Percentiles rank a stretch among this genome's conserved stretches.
These are phyloP conservation scores for Talinum fruticosum DNA, from an alignment of 148 eudicot species.

Conservation along the genomic window DNA sequence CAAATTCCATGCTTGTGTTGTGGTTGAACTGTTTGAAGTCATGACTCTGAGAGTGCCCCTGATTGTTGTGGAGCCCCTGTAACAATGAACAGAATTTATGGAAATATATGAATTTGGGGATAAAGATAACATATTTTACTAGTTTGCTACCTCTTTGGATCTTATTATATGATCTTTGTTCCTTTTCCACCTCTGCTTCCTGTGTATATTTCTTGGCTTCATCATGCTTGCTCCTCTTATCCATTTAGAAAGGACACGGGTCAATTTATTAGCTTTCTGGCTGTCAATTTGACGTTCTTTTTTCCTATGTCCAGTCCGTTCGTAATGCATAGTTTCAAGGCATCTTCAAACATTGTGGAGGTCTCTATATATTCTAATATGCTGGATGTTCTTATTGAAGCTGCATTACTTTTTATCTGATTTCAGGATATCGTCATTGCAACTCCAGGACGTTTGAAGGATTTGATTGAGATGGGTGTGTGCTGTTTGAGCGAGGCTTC, in stretches of 20 bases:
- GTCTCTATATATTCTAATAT: neutral
- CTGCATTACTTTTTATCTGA: conserved; percentile 13
- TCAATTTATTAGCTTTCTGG: neutral
- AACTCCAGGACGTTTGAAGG: conserved; percentile 94
- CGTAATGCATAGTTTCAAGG: neutral
- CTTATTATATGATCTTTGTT: neutral
- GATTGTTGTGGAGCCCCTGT: neutral
- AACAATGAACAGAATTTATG: neutral
- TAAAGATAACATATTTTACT: neutral
- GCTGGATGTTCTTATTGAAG: neutral
- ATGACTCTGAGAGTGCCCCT: neutral
- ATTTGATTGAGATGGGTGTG: conserved; percentile 84
- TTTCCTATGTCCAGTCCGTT: neutral
- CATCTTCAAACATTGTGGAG: neutral
- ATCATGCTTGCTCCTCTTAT: too few species aligned
- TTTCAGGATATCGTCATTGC: conserved; percentile 92
- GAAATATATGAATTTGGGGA: neutral
- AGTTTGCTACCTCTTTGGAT: neutral
- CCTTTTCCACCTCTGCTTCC: neutral
- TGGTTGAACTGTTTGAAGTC: neutral
- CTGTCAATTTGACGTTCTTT: neutral
- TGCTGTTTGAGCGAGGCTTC: conserved; percentile 73
- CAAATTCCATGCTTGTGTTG: neutral
- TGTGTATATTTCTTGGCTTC: neutral
- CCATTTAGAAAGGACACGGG: neutral